phyloP scores from a whole-genome alignment of 352 stramenopile species.

The Pythium aquatile region DNA sequence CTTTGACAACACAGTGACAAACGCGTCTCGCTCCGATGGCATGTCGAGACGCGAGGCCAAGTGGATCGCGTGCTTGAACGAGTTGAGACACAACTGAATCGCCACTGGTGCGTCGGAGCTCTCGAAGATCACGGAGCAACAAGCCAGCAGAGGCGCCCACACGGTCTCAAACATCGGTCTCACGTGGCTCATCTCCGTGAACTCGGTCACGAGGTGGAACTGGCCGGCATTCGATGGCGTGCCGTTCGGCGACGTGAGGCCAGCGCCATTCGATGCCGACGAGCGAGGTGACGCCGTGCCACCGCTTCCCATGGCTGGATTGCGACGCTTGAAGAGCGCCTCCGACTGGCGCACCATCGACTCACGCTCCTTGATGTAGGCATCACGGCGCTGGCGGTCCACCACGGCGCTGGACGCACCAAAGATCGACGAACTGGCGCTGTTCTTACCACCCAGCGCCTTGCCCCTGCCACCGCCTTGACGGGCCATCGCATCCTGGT shows the following conservation, averaged over 20 bases:
- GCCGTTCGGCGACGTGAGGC: slow-evolving; percentile 1
- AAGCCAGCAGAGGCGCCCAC: slow-evolving; percentile 96
- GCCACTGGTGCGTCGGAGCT: slow-evolving; percentile 89
- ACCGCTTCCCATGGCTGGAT: slow-evolving; percentile 28
- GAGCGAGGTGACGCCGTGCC: slow-evolving; percentile 17
- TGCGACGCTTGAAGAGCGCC: slow-evolving; percentile 69
- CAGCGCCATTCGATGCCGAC: background rate
- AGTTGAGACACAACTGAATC: slow-evolving; percentile 93
- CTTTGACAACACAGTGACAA: slow-evolving; percentile 95
- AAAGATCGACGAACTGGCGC: slow-evolving; percentile 53
- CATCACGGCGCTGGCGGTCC: slow-evolving; percentile 71
- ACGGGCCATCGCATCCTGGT: slow-evolving; percentile 79
- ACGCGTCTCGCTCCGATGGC: slow-evolving; percentile 93
- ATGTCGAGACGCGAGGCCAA: slow-evolving; percentile 88
- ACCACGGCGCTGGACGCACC: slow-evolving; percentile 51
- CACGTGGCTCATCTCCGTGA: slow-evolving; percentile 74
- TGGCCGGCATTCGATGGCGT: slow-evolving; percentile 16
- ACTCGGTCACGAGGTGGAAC: slow-evolving; percentile 70
- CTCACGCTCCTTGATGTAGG: slow-evolving; percentile 83
- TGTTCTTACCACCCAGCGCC: slow-evolving; percentile 28
- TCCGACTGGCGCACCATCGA: slow-evolving; percentile 81
- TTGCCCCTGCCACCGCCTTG: slow-evolving; percentile 21
- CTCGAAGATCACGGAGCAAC: slow-evolving; percentile 97
- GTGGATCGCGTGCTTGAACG: slow-evolving; percentile 95
- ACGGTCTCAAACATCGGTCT: slow-evolving; percentile 99